Base-by-base conservation (phyloP, 768 basidiomycete genomes). In the Hirschioporus abietinus region DNA sequence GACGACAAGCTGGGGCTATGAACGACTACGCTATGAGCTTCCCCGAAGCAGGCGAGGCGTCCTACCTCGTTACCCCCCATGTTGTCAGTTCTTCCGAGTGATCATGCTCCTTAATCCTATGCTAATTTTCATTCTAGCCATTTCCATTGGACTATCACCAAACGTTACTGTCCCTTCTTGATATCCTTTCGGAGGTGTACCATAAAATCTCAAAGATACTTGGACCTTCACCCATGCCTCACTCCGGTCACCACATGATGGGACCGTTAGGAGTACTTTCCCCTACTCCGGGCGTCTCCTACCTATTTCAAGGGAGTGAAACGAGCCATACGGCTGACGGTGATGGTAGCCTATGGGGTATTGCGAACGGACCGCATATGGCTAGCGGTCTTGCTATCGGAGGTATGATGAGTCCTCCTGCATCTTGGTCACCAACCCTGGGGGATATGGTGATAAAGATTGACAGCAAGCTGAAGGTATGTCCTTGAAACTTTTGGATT, bases 111-210 rank as follows among this genome's bases (percentile, higher is more conserved):
- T 57, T 24, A 26, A 66, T 27, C 34, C 12, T 68, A 60, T 68
- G 63, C 67, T 65, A 64, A 67, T 36, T 27, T 34, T 64, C 26
- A n/a, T 10, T 64, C 64, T 69, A 95, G 93, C 91, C 94, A n/a
- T 96, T 95, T 77, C 80, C 89, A 1, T 76, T 96, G 65, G 94
- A 96, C 76, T 96, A 96, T 74, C 89, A 92, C 70, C 91, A 96
- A 77, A 92, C 91, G 10, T 85, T 95, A 36, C 85, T 94, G 64
- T 93, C 94, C 35, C 86, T 95, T 27, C 87, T 95, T 64, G 95
- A 96, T 73, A 90, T 96, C 62, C 84, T 96, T 57, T 91, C 92
- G 20, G 93, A 95, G 73, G 87, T 93, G 34, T 96, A 96, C 80
- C 88, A 91, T 77, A 94, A 93, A 76, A 90, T 96, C 57, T 85